These are phyloP conservation scores for Panus rudis DNA, from an alignment of 768 basidiomycete genomes.

Conservation along the genomic window DNA sequence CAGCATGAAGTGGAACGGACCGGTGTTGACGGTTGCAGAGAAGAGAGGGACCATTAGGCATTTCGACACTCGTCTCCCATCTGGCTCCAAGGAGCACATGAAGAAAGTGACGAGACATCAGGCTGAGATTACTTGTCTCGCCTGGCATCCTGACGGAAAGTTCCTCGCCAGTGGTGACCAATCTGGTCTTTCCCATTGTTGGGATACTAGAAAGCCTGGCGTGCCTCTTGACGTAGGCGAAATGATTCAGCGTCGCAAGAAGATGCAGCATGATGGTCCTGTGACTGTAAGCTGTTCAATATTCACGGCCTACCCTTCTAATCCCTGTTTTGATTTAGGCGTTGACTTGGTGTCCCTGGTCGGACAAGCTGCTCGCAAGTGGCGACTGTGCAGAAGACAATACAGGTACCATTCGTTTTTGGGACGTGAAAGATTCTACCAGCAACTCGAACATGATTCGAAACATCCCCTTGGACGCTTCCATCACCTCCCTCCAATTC, in stretches of 20 bases:
- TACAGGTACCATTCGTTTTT: constrained; percentile 46
- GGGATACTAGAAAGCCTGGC: constrained; percentile 58
- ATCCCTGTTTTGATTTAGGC: constrained; percentile 28
- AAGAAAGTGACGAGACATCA: constrained; percentile 64
- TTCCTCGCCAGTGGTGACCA: constrained; percentile 73
- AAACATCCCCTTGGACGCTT: constrained; percentile 43
- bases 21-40: constrained; percentile 59
- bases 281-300: constrained; percentile 36
- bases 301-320: neutral
- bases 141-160: constrained; percentile 62
- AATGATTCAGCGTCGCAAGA: constrained; percentile 49
- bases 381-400: constrained; percentile 34
- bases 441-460: constrained; percentile 26
- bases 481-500: constrained; percentile 65
- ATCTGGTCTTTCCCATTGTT: constrained; percentile 68
- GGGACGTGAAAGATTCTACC: constrained; percentile 45
- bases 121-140: constrained; percentile 53
- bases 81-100: constrained; percentile 47
- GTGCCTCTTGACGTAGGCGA: constrained; percentile 50
- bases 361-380: constrained; percentile 41
- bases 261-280: constrained; percentile 62
- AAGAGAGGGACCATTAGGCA: constrained; percentile 66
- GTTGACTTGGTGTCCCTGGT: constrained; percentile 56
- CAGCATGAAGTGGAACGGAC: constrained; percentile 59
- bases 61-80: constrained; percentile 58